Base-by-base conservation (phyloP, 2,329 filamentous ascomycete species). In the Cercospora sesami region DNA sequence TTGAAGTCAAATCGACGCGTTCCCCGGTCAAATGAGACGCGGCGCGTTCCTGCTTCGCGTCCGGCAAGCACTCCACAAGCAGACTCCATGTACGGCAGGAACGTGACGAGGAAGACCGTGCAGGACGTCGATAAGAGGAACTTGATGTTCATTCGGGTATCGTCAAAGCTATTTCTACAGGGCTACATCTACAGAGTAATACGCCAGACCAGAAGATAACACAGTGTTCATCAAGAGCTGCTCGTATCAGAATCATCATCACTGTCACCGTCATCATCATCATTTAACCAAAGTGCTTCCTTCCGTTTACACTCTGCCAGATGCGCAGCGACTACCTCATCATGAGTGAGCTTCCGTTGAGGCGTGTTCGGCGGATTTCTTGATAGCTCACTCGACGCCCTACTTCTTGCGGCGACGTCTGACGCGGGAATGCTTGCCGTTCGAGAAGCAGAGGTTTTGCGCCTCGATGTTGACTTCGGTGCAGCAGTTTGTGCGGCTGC, bases 271-370 rank as follows among this genome's bases (percentile, higher is more conserved):
- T 64, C 48, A 48, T 42, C 33, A 23, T 64, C 62, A 18, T 64
- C 51, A 51, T 57, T 36, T 7, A 64, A 31, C 18, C 23, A 64
- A 23, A 57, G 23, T 33, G 48, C 48, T 28, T 64, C 62, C 21
- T 58, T 57, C n/a, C 62, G 62, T 31, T 64, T 64, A 16, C 62
- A 64, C 26, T 64, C 62, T 16, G 48, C 62, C 48, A 64, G 36
- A 33, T 64, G 62, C 12, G 62, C 62, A 18, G 62, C 62, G 6
- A 64, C 30, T 14, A 51, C 62, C 31, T 57, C 30, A 9, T 57
- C 62, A 23, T 51, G 30, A 1, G 62, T 57, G 23, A 58, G 30
- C n/a, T 33, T 53, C 31, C n/a, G 23, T 31, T 58, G 53, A 51
- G 62, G 48, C 12, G 51, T 30, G 31, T 26, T 51, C 21, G 53